phyloP scores from a whole-genome alignment of 306 rosid species.

The Castanea mollissima region DNA sequence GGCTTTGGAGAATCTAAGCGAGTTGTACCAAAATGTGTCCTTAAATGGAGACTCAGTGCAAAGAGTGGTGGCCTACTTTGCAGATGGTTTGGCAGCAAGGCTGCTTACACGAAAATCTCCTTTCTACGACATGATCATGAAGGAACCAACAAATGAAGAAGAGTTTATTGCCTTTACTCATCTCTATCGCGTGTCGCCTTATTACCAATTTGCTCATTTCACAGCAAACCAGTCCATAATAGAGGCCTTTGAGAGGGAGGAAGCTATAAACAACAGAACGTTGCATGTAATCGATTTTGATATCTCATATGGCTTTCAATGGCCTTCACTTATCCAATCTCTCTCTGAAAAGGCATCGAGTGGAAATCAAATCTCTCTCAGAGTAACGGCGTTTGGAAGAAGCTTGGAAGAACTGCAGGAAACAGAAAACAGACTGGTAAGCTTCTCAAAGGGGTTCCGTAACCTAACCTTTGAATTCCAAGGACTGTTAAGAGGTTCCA shows the following conservation, averaged over 20 bases:
- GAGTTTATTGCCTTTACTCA: conserved; percentile 57
- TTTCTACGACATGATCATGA: conserved; percentile 59
- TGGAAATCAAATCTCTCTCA: conserved; percentile 42
- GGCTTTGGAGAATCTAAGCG: conserved; percentile 47
- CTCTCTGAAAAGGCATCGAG: conserved; percentile 64
- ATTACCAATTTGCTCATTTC: conserved; percentile 77
- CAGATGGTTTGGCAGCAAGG: conserved; percentile 58
- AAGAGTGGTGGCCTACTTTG: conserved; percentile 61
- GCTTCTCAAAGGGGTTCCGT: conserved; percentile 57
- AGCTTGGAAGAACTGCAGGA: conserved; percentile 53
- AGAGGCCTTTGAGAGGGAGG: conserved; percentile 69
- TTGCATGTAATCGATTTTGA: conserved; percentile 71
- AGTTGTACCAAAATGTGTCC: conserved; percentile 51
- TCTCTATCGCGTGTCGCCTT: conserved; percentile 67
- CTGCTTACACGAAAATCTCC: conserved; percentile 62
- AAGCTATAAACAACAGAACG: conserved; percentile 44
- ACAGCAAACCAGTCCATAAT: conserved; percentile 76
- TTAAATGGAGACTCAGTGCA: conserved; percentile 60
- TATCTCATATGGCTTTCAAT: conserved; percentile 71
- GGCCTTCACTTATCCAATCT: conserved; percentile 82
- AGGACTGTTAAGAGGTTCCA: conserved; percentile 52
- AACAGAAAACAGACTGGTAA: conserved; percentile 59
- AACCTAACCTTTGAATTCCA: conserved; percentile 66
- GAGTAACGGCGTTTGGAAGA: conserved; percentile 60
- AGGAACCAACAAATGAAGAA: conserved; percentile 58